Percentiles rank a stretch among this genome's conserved stretches.
These are phyloP conservation scores for Helicosporidium sp. DNA, from an alignment of 139 green algal species.

Conservation along the genomic window DNA sequence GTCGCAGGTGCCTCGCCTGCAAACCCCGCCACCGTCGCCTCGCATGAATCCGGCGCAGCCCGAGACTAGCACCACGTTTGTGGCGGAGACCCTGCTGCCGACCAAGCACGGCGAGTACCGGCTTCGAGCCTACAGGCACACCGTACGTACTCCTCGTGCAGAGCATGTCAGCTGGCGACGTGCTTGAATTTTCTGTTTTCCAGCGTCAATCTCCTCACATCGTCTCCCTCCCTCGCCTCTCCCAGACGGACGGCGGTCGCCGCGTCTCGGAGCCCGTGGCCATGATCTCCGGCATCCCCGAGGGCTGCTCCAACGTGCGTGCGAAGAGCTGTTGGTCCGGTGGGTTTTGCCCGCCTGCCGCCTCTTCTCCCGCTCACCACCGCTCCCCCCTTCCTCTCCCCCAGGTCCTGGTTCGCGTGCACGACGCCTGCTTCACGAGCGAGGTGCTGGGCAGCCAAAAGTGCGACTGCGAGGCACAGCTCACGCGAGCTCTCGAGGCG, in stretches of 20 bases:
- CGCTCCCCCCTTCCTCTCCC: not conserved
- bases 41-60: too few relatives aligned
- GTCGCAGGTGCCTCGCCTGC: too few relatives aligned
- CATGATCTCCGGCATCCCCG: constrained; percentile 61
- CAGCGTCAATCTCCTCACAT: too few relatives aligned
- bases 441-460: constrained; percentile 86
- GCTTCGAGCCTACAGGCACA: constrained; percentile 74
- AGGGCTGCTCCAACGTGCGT: constrained; percentile 45
- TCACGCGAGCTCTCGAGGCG: constrained; percentile 59
- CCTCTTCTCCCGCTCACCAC: too few relatives aligned
- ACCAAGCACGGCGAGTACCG: constrained; percentile 65
- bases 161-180: too few relatives aligned
- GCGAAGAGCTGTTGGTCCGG: too few relatives aligned
- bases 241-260: constrained; percentile 47
- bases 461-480: constrained; percentile 84
- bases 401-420: constrained; percentile 42
- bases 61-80: constrained; percentile 43
- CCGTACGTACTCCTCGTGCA: too few relatives aligned
- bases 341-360: too few relatives aligned
- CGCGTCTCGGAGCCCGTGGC: constrained; percentile 65
- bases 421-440: constrained; percentile 88
- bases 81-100: constrained; percentile 79
- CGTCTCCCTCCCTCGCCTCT: not conserved
- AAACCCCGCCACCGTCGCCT: too few relatives aligned
- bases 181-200: too few relatives aligned